Conservation (phyloP, 2,329 filamentous ascomycete genomes). For the Ophiostoma ips region DNA sequence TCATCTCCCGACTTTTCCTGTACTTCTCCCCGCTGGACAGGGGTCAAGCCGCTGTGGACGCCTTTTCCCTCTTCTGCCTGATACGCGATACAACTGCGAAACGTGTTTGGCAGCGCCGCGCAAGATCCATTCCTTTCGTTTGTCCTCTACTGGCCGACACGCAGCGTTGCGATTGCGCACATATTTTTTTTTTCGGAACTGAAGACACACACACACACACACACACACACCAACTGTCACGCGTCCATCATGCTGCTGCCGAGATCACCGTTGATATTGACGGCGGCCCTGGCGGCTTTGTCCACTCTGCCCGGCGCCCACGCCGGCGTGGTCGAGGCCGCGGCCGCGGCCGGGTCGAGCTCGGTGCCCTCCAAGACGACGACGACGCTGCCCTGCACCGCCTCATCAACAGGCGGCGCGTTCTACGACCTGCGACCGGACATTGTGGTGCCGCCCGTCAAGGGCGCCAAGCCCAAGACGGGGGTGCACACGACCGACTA, state of each 20-base stretch:
- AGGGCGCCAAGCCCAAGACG: slow-evolving; percentile 30
- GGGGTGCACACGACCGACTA: slow-evolving; percentile 36
- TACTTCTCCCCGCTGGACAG: too few species aligned
- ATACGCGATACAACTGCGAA: too few species aligned
- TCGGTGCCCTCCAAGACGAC: slow-evolving; percentile 20
- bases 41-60: too few species aligned
- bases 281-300: slow-evolving; percentile 3
- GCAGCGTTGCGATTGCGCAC: too few species aligned
- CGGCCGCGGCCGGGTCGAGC: neutral
- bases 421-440: slow-evolving; percentile 47
- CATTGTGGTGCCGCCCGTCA: slow-evolving; percentile 30
- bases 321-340: neutral
- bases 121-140: too few species aligned
- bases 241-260: slow-evolving; percentile 8
- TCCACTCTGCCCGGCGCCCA: slow-evolving; percentile 1
- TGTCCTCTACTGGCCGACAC: too few species aligned
- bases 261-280: slow-evolving; percentile 2
- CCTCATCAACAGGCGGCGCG: slow-evolving; percentile 39
- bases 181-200: too few species aligned
- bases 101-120: too few species aligned
- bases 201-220: neutral
- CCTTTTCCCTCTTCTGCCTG: too few species aligned
- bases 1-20: too few species aligned
- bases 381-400: slow-evolving; percentile 36
- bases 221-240: neutral